Conservation (phyloP, 768 basidiomycete species). For the Pleurotus ostreatus region DNA sequence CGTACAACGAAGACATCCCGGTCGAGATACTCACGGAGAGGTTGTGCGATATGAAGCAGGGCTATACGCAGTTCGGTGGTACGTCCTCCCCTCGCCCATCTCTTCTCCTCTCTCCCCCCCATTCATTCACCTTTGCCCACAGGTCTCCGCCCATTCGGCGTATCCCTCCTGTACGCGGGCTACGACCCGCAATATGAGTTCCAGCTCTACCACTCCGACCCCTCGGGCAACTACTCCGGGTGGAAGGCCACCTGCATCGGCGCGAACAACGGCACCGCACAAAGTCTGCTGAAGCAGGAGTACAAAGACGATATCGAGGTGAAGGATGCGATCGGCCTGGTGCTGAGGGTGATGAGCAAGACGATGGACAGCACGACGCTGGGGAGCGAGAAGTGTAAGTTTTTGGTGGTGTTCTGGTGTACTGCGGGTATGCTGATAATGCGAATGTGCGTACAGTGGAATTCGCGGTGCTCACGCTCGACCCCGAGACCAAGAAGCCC, state of each 20-base stretch:
- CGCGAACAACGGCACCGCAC: slow-evolving; percentile 96
- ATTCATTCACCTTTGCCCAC: slow-evolving; percentile 5
- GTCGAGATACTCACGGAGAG: slow-evolving; percentile 93
- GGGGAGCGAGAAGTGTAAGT: slow-evolving; percentile 91
- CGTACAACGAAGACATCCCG: slow-evolving; percentile 96
- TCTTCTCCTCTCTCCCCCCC: not conserved
- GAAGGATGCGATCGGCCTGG: slow-evolving; percentile 90
- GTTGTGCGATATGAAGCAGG: slow-evolving; percentile 96
- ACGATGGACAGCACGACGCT: slow-evolving; percentile 99
- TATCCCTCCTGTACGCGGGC: slow-evolving; percentile 94
- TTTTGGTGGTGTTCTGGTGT: slow-evolving; percentile 7
- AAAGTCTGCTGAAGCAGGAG: slow-evolving; percentile 94
- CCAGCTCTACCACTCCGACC: slow-evolving; percentile 98
- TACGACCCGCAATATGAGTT: slow-evolving; percentile 95
- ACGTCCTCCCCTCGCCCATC: slow-evolving; percentile 16
- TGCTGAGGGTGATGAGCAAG: slow-evolving; percentile 95
- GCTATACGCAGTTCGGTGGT: slow-evolving; percentile 97
- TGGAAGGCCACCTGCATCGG: slow-evolving; percentile 99
- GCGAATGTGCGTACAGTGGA: slow-evolving; percentile 58
- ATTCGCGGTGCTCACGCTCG: slow-evolving; percentile 90
- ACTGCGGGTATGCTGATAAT: no score
- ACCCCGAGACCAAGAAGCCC: slow-evolving; percentile 70
- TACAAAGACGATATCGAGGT: slow-evolving; percentile 93
- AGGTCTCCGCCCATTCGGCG: slow-evolving; percentile 98
- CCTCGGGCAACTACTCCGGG: slow-evolving; percentile 96